Percentiles rank a stretch among this genome's conserved stretches.
Conservation (phyloP, 2,329 filamentous ascomycete species). For the Emmonsiellopsis sp. region DNA sequence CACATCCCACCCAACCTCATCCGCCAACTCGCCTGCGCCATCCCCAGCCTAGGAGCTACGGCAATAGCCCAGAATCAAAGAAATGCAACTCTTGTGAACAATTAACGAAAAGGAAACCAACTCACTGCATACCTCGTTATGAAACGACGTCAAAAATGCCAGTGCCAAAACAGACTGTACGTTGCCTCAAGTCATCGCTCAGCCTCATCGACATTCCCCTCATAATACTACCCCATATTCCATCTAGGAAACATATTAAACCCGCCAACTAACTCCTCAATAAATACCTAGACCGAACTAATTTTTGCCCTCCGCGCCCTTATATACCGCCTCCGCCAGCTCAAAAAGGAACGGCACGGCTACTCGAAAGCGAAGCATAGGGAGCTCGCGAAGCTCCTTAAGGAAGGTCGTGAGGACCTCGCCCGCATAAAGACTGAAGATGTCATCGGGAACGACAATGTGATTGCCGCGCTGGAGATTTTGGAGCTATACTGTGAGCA, state of each 20-base stretch:
- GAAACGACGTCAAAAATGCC: conserved; percentile 8
- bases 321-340: conserved; percentile 14
- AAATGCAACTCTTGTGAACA: not conserved
- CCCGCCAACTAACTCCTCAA: not conserved
- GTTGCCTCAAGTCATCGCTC: not conserved
- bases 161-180: conserved; percentile 13
- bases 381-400: conserved; percentile 15
- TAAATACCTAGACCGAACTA: conserved; percentile 9
- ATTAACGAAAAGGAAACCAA: not conserved
- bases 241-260: not conserved
- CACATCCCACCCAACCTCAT: not conserved
- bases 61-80: not conserved
- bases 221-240: not conserved
- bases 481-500: conserved; percentile 15
- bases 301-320: conserved; percentile 14
- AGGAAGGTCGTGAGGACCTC: conserved; percentile 14
- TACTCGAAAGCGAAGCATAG: conserved; percentile 15
- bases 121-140: not conserved
- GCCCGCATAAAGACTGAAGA: conserved; percentile 17
- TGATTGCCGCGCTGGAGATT: conserved; percentile 15
- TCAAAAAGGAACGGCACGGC: conserved; percentile 14
- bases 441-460: conserved; percentile 15
- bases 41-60: not conserved
- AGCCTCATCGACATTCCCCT: not conserved
- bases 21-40: not conserved